Evolutionary conservation across 768 basidiomycete species (phyloP), one percentile per base, ranked within the genome.

Genomic region (Boletellus emodensis): DNA sequence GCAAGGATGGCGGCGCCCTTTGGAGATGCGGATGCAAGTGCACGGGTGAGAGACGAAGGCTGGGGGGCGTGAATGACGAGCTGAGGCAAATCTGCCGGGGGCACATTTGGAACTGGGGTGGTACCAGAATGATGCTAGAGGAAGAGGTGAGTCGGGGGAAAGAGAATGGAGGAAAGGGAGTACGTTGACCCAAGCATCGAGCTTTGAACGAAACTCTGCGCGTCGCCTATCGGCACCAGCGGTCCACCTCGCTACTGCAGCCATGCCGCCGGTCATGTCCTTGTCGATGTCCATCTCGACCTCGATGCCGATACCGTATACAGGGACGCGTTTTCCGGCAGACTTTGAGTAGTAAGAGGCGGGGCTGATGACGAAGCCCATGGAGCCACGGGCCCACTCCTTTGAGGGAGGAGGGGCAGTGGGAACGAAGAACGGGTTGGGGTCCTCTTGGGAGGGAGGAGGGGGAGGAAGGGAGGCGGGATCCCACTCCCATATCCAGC

Each of bases 401-500:
- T 78, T 78, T 14, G 74, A 59, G 26, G 72, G 68, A 10, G 68
- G 44, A 5, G 73, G 50, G 22, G 69, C 52, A 3, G 66, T 61
- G 4, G 78, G 68, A n/a, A 67, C 68, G 59, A 88, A 69, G 75
- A 90, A 88, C 30, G 87, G 87, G 55, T 90, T 90, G 6, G 85
- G 78, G 13, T 87, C 86, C 12, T 81, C 80, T 6, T 72, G 63
- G 13, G 54, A n/a, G 20, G 41, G 2, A 1, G 61, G 50, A 37
- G 32, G 17, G 8, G 50, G 44, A 3, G 76, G 72, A 3, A 79
- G 46, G 6, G 72, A 53, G 39, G 77, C 66, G 6, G 78, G 77
- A 60, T 90, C 83, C 90, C 90, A 93, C 64, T 92, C 90, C 88
- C 90, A 91, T 14, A 92, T 52, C 90, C 90, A 92, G 68, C 90